Evolutionary conservation across 495 filamentous ascomycete genomes (phyloP).

Genomic region (Aspergillus conjunctus): DNA sequence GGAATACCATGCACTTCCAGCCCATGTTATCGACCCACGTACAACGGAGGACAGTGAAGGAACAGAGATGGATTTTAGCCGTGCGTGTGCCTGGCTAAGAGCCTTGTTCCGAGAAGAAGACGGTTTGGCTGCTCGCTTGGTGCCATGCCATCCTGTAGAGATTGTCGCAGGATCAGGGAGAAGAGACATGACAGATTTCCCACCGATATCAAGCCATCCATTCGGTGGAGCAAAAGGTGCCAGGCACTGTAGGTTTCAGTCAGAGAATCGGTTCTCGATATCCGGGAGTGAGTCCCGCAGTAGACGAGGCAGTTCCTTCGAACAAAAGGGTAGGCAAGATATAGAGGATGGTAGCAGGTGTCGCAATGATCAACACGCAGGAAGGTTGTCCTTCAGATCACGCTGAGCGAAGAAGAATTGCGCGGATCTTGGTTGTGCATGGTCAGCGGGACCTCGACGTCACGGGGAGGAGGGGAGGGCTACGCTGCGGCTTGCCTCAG

Average conservation of each 20-base stretch:
- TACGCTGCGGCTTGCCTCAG: no score
- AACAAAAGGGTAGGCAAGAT: background rate
- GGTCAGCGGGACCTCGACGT: slow-evolving; percentile 6
- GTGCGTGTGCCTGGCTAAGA: slow-evolving; percentile 20
- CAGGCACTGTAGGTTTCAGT: background rate
- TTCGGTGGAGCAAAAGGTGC: slow-evolving; percentile 1
- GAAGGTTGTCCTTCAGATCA: background rate
- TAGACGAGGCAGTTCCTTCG: background rate
- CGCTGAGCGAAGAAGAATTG: background rate
- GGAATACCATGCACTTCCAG: slow-evolving; percentile 49
- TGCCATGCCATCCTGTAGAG: slow-evolving; percentile 33
- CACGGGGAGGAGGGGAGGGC: slow-evolving; percentile 4
- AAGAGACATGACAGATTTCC: slow-evolving; percentile 33
- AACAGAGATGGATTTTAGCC: slow-evolving; percentile 35
- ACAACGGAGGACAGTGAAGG: slow-evolving; percentile 42
- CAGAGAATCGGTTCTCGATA: background rate
- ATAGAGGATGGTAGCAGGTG: background rate
- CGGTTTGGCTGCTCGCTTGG: slow-evolving; percentile 16
- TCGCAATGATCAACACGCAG: background rate
- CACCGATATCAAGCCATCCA: slow-evolving; percentile 5
- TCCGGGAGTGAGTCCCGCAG: background rate
- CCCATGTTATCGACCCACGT: slow-evolving; percentile 42
- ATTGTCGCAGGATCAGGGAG: slow-evolving; percentile 39
- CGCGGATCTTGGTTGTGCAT: background rate
- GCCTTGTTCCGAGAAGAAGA: slow-evolving; percentile 6